Evolutionary conservation across 2,329 filamentous ascomycete species (phyloP), one percentile per base, ranked within the genome.

Genomic region (Thielaviopsis musarum): DNA sequence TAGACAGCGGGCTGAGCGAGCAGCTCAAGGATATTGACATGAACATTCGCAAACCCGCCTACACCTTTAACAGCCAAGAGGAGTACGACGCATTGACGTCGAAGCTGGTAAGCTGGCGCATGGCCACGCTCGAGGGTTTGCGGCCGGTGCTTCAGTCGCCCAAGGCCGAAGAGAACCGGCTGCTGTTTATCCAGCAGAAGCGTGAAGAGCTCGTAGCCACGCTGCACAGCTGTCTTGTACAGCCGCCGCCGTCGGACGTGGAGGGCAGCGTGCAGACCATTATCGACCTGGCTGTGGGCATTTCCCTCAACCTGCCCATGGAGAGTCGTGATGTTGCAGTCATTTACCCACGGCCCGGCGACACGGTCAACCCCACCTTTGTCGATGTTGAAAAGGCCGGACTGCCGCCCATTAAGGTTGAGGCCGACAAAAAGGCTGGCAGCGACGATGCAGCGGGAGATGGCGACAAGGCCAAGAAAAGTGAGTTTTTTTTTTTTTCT

Each of bases 61-160:
- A 87, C 62, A 81, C 83, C 15, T 76, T 87, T 64, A 83, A 79
- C 65, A 91, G 85, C 60, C 82, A 87, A 59, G 91, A 96, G 68
- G 91, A 97, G 68, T 88, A 86, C 65, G 90, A 97, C 58, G 90
- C 91, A 1, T 78, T 95, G 59, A 87, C 87, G 22, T 82, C 84
- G 53, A 95, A 95, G 71, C 82, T 97, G 52, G 84, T 95, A 62
- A 88, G 86, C 68, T 98, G 93, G 93, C 83, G 93, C 62, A 83
- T 97, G 72, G 84, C 91, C 3, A 98, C 93, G 2, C 76, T 97
- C 17, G 93, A 98, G 67, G 93, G 91, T n/a, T 76, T 98, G 19
- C 79, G 84, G 63, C 82, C 86, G 57, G 70, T 80, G 41, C 77
- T 97, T 19, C 77, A 79, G 60, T 82, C 84, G 3, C 74, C 81